A percentile compares a stretch with the other conserved stretches of the same genome.
Evolutionary conservation across 768 basidiomycete genomes (phyloP).

Genomic region (Rhizopogon vinicolor): DNA sequence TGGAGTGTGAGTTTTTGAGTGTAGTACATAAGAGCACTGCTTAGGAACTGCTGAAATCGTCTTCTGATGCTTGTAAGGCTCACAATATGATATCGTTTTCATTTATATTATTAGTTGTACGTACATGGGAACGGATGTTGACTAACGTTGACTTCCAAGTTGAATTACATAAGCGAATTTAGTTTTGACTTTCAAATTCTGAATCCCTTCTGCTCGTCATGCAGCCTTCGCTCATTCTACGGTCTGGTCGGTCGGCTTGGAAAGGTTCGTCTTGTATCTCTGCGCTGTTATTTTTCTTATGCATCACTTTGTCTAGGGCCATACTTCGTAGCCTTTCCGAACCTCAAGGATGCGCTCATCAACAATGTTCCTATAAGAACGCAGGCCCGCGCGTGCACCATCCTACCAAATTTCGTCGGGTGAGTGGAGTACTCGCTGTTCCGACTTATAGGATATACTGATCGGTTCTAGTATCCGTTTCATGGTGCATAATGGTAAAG

Average conservation of each 20-base stretch:
- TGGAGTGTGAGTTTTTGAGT: too few relatives aligned
- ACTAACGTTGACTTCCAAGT: too few relatives aligned
- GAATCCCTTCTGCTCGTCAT: constrained; percentile 30
- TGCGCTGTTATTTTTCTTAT: background rate
- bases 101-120: too few relatives aligned
- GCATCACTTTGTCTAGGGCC: constrained; percentile 54
- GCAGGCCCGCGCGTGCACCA: constrained; percentile 83
- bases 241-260: constrained; percentile 78
- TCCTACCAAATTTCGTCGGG: constrained; percentile 96
- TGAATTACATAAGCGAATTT: background rate
- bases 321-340: constrained; percentile 91
- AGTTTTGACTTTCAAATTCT: too few relatives aligned
- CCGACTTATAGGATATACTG: background rate
- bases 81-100: too few relatives aligned
- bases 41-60: too few relatives aligned
- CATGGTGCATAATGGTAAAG: constrained; percentile 91
- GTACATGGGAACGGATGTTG: too few relatives aligned
- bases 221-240: constrained; percentile 56
- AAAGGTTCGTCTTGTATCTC: constrained; percentile 47
- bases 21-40: too few relatives aligned
- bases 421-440: constrained; percentile 30
- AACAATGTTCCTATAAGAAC: constrained; percentile 88
- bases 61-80: too few relatives aligned
- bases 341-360: constrained; percentile 72
- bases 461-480: constrained; percentile 62